These are phyloP conservation scores for Cutaneotrichosporon sp. DNA, from an alignment of 1,284 basidiomycete genomes.

Conservation along the genomic window DNA sequence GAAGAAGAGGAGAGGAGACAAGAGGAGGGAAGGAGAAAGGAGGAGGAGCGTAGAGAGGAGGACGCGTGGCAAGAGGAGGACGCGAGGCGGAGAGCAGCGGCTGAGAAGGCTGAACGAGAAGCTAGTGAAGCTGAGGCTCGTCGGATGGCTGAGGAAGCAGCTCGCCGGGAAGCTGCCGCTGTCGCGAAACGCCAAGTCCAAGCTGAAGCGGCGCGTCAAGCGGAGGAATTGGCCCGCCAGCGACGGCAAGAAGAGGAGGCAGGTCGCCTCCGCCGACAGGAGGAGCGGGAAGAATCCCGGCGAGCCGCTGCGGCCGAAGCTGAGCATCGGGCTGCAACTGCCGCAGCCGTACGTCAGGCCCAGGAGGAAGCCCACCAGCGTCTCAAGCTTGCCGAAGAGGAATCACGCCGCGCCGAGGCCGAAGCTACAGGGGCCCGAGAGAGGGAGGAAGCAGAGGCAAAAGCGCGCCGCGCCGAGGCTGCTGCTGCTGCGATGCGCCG, in stretches of 20 bases:
- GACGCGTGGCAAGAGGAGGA: neutral
- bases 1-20: conserved; percentile 1
- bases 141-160: neutral
- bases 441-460: conserved; percentile 1
- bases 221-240: neutral
- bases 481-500: neutral
- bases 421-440: neutral
- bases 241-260: neutral
- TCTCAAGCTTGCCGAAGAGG: neutral
- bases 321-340: neutral
- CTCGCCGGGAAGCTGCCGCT: neutral
- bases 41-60: neutral
- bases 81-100: neutral
- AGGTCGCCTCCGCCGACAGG: neutral
- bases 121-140: neutral
- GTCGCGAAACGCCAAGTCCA: conserved; percentile 1
- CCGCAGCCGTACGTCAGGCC: conserved; percentile 2
- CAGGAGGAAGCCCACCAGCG: conserved; percentile 3
- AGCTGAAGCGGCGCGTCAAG: neutral
- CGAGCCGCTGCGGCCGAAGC: neutral
- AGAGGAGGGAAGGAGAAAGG: conserved; percentile 4
- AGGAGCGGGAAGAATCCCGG: neutral
- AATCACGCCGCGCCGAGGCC: conserved; percentile 1
- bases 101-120: conserved; percentile 2
- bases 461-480: conserved; percentile 9